These are phyloP conservation scores for Metschnikowia lunata DNA, from an alignment of 805 yeast species.

Conservation along the genomic window DNA sequence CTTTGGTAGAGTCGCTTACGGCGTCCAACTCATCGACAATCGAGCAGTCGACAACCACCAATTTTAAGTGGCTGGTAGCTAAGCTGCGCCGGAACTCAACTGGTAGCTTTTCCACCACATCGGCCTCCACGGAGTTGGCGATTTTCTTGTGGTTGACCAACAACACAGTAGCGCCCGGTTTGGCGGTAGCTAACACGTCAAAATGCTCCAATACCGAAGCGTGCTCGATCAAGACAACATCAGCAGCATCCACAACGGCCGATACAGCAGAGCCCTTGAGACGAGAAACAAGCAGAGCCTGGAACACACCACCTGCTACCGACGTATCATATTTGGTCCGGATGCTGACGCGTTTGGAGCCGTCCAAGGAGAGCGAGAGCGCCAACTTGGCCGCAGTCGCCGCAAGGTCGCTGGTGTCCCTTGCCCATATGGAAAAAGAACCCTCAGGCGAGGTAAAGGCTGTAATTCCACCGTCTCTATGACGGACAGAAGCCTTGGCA, in stretches of 20 bases:
- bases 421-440: slow-evolving; percentile 58
- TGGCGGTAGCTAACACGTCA: slow-evolving; percentile 60
- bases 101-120: slow-evolving; percentile 52
- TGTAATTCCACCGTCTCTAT: slow-evolving; percentile 15
- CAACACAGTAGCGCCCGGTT: slow-evolving; percentile 49
- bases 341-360: slow-evolving; percentile 46
- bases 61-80: slow-evolving; percentile 47
- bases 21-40: slow-evolving; percentile 58
- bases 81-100: slow-evolving; percentile 47
- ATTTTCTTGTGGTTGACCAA: slow-evolving; percentile 35
- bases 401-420: slow-evolving; percentile 55
- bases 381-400: slow-evolving; percentile 62
- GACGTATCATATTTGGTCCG: slow-evolving; percentile 70
- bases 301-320: slow-evolving; percentile 69
- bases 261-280: slow-evolving; percentile 6
- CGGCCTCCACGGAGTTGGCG: slow-evolving; percentile 41
- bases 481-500: slow-evolving; percentile 10
- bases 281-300: slow-evolving; percentile 53
- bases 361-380: slow-evolving; percentile 63
- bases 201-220: slow-evolving; percentile 48
- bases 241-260: slow-evolving; percentile 51
- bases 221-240: slow-evolving; percentile 61
- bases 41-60: slow-evolving; percentile 59
- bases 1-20: slow-evolving; percentile 53
- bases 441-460: slow-evolving; percentile 43